A percentile compares a stretch with the other conserved stretches of the same genome.
phyloP scores from a whole-genome alignment of 768 basidiomycete species.

The Amanita molliuscula region DNA sequence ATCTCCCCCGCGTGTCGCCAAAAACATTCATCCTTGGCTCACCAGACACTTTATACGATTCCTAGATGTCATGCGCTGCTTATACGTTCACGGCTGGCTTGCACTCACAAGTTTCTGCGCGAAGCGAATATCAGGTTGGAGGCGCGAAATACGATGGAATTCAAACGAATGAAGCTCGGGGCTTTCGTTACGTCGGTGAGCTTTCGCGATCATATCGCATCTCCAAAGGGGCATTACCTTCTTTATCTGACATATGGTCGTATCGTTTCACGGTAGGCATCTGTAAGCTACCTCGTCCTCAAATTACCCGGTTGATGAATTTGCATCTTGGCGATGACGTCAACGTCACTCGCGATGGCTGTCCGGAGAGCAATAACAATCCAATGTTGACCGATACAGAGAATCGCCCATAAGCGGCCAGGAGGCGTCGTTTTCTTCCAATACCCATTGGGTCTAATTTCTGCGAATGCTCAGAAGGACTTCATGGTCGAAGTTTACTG shows the following conservation, averaged over 20 bases:
- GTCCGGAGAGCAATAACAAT: background rate
- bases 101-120: background rate
- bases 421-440: background rate
- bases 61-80: too few species aligned
- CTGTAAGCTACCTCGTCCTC: conserved; percentile 2
- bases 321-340: background rate
- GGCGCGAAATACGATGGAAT: background rate
- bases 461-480: too few species aligned
- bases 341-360: background rate
- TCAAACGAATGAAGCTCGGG: background rate
- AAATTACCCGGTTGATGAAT: background rate
- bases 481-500: too few species aligned
- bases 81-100: background rate
- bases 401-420: background rate
- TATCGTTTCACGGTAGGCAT: background rate
- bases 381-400: background rate
- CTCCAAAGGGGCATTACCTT: background rate
- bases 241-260: background rate
- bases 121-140: background rate
- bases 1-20: background rate
- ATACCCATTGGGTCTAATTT: background rate
- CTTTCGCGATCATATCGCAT: background rate
- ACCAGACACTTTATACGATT: background rate
- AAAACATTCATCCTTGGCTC: background rate
- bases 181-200: background rate